Conservation (phyloP, 768 basidiomycete genomes). For the Russula lepida region DNA sequence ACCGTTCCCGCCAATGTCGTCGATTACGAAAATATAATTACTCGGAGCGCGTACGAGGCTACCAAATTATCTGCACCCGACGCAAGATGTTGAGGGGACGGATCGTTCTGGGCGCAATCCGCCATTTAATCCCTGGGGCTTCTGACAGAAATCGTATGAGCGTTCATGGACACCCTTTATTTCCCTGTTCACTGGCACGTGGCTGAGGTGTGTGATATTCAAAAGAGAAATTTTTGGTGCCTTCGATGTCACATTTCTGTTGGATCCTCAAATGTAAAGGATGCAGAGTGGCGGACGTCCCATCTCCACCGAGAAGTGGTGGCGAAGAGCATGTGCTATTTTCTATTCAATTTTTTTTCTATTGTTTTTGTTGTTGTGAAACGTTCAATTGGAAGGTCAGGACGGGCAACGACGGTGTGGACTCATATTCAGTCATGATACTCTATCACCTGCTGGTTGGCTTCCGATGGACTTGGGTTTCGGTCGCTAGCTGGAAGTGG, state of each 20-base stretch:
- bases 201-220: background rate
- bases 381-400: background rate
- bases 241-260: background rate
- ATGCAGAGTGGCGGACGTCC: background rate
- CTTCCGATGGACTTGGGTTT: background rate
- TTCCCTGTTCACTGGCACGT: background rate
- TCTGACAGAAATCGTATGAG: background rate
- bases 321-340: background rate
- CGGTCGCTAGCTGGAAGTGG: constrained; percentile 1
- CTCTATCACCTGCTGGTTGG: background rate
- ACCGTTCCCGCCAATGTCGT: constrained; percentile 22
- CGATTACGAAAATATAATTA: constrained; percentile 19
- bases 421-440: background rate
- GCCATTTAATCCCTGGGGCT: background rate
- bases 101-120: background rate
- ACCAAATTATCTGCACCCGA: background rate
- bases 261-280: background rate
- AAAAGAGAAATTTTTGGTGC: background rate
- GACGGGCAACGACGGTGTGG: background rate
- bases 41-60: background rate
- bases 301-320: background rate
- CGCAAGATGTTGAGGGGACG: background rate
- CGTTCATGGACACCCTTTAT: background rate
- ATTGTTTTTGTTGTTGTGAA: background rate
- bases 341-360: background rate